Conservation (phyloP, 176 grass and related monocot species). For the Musa schizocarpa region DNA sequence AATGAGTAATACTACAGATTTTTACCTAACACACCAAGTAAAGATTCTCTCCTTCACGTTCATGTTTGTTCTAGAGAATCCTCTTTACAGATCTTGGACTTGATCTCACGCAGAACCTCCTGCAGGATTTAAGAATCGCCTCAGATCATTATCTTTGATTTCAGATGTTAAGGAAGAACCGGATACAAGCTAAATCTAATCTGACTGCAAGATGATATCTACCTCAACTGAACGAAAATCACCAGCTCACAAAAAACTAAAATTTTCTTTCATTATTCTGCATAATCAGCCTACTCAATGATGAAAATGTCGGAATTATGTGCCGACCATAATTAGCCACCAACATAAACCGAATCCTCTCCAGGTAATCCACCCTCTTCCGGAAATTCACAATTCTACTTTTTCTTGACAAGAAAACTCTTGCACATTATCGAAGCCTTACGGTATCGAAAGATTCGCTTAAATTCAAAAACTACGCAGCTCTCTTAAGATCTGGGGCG, state of each 20-base stretch:
- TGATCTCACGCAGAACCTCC: neutral
- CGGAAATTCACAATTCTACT: too few species aligned
- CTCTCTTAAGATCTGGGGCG: neutral
- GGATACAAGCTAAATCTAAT: neutral
- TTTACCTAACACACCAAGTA: neutral
- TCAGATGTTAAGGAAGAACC: neutral
- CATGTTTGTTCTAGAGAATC: neutral
- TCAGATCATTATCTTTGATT: neutral
- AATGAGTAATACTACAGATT: neutral
- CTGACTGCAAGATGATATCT: neutral
- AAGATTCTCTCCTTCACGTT: constrained; percentile 3
- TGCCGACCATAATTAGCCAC: neutral
- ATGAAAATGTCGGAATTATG: neutral
- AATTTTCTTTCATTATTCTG: neutral
- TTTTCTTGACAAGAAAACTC: too few species aligned
- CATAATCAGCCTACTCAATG: neutral
- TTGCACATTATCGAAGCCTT: too few species aligned
- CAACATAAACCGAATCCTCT: neutral
- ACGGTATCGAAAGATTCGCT: too few species aligned
- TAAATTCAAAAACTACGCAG: neutral
- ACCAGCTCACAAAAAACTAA: neutral
- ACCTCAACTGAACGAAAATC: neutral
- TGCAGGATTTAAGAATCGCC: neutral
- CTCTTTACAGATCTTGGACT: constrained; percentile 1
- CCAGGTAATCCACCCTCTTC: too few species aligned